phyloP scores from a whole-genome alignment of 768 basidiomycete species.

The Piloderma croceum region DNA sequence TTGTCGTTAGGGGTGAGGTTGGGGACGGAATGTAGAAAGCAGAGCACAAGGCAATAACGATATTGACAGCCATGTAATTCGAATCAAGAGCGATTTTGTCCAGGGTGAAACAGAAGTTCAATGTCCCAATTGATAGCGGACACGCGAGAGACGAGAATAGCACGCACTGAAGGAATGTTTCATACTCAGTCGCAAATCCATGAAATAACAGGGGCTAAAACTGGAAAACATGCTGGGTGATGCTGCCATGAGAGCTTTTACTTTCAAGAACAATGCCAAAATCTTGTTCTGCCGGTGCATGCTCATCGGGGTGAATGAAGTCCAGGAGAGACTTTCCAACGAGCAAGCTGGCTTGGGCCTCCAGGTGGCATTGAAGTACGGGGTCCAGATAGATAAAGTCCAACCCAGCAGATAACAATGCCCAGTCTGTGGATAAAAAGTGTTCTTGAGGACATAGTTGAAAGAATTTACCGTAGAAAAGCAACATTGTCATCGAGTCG shows the following conservation, averaged over 20 bases:
- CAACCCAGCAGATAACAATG: slow-evolving; percentile 69
- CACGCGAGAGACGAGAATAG: slow-evolving; percentile 68
- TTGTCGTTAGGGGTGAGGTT: slow-evolving; percentile 61
- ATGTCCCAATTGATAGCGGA: slow-evolving; percentile 70
- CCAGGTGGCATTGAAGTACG: slow-evolving; percentile 66
- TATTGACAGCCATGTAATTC: slow-evolving; percentile 81
- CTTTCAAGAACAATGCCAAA: slow-evolving; percentile 67
- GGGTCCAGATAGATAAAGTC: slow-evolving; percentile 83
- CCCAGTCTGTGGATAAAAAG: slow-evolving; percentile 86
- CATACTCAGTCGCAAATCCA: no score
- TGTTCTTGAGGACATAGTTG: no score
- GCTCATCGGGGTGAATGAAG: slow-evolving; percentile 85
- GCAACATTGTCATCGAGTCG: no score
- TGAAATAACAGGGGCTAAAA: no score
- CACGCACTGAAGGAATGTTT: slow-evolving; percentile 56
- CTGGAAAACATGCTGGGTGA: slow-evolving; percentile 57
- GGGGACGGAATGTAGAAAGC: slow-evolving; percentile 80
- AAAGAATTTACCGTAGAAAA: no score
- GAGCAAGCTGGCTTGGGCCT: slow-evolving; percentile 60
- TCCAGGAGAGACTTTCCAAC: slow-evolving; percentile 65
- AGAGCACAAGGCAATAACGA: slow-evolving; percentile 82
- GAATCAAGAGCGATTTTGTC: slow-evolving; percentile 66
- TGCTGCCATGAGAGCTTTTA: slow-evolving; percentile 75
- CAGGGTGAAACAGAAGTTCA: slow-evolving; percentile 58
- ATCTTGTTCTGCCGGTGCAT: slow-evolving; percentile 67